phyloP scores from a whole-genome alignment of 2,329 filamentous ascomycete genomes.

The Cercospora sp. region DNA sequence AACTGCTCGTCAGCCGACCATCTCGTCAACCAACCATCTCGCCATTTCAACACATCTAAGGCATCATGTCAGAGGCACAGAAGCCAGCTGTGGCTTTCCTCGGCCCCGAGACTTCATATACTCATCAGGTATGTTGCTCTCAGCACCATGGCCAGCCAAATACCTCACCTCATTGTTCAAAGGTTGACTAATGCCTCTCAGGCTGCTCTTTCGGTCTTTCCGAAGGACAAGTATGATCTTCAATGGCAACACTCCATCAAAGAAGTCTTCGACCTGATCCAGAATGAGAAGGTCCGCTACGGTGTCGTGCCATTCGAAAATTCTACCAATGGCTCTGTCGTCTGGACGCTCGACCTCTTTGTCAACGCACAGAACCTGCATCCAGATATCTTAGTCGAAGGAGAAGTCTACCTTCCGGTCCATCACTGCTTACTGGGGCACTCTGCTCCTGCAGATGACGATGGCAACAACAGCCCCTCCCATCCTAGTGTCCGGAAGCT shows the following conservation, averaged over 20 bases:
- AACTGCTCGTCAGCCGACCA: background rate
- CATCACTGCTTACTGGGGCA: conserved; percentile 79
- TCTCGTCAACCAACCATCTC: no score
- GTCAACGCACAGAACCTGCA: conserved; percentile 69
- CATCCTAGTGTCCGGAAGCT: conserved; percentile 16
- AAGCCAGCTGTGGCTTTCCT: conserved; percentile 55
- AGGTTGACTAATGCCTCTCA: conserved; percentile 4
- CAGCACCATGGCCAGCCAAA: background rate
- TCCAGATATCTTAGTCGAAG: conserved; percentile 71
- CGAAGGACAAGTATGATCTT: conserved; percentile 33
- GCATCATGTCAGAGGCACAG: conserved; percentile 11
- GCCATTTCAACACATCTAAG: background rate
- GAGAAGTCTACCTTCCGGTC: conserved; percentile 82
- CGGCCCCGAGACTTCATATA: conserved; percentile 66
- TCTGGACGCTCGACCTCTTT: conserved; percentile 85
- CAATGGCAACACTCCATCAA: conserved; percentile 50
- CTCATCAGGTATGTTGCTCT: conserved; percentile 60
- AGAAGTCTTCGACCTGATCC: conserved; percentile 79
- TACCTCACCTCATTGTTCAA: background rate
- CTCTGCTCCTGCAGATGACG: background rate
- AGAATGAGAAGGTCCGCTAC: conserved; percentile 61
- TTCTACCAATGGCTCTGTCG: conserved; percentile 88
- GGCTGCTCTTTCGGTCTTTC: conserved; percentile 29
- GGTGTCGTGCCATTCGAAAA: conserved; percentile 96
- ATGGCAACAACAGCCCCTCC: background rate